Percentiles rank a stretch among this genome's conserved stretches.
Conservation (phyloP, 345 rosid genomes). For the Populus alba region DNA sequence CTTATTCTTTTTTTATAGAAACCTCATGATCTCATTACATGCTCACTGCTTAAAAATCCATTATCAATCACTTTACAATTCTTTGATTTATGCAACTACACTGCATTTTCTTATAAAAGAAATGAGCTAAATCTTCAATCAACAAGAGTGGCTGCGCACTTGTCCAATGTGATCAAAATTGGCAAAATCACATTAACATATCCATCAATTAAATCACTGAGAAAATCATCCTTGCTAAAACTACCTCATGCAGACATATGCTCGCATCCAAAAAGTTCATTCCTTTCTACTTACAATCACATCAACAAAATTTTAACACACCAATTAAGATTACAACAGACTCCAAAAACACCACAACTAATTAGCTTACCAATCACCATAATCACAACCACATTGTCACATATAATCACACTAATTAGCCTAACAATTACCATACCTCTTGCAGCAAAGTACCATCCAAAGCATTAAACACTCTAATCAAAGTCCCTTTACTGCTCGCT, state of each 20-base stretch:
- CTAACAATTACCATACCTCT: conserved; percentile 34
- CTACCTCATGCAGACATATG: background rate
- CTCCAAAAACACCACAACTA: background rate
- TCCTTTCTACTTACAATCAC: background rate
- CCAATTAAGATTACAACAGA: background rate
- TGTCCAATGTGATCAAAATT: background rate
- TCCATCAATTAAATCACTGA: background rate
- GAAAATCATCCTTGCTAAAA: background rate
- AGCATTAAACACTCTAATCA: conserved; percentile 48
- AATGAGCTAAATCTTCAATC: background rate
- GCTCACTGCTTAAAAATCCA: background rate
- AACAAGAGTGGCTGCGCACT: background rate
- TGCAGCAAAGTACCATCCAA: conserved; percentile 39
- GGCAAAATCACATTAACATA: background rate
- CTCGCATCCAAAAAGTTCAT: background rate
- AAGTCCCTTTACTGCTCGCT: conserved; percentile 48
- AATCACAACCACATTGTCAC: background rate
- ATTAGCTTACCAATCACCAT: background rate
- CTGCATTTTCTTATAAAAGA: background rate
- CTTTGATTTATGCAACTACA: background rate
- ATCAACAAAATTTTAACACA: background rate
- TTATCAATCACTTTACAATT: background rate
- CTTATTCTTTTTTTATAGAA: background rate
- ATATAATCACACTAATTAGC: background rate
- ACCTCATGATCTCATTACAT: background rate